Percentiles rank a stretch among this genome's conserved stretches.
Evolutionary conservation across 2,329 filamentous ascomycete genomes (phyloP).

Genomic region (Fusarium coffeatum): DNA sequence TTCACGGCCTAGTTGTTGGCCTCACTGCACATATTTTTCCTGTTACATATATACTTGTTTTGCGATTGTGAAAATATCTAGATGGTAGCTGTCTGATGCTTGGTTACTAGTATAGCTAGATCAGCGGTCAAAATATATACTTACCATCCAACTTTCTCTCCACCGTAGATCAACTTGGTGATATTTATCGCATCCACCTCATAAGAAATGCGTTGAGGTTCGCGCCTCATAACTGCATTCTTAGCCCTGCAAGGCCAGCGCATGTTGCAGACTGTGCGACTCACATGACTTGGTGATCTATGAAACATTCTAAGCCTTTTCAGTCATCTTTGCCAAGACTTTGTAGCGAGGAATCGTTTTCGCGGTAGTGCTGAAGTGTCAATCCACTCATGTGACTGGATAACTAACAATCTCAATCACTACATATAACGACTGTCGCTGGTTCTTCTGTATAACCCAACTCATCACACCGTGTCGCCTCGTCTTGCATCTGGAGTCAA

Average conservation of each 20-base stretch:
- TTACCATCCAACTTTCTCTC: not conserved
- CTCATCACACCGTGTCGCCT: too few species aligned
- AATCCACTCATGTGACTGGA: not conserved
- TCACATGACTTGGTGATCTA: not conserved
- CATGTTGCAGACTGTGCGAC: not conserved
- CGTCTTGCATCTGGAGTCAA: too few species aligned
- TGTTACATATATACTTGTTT: constrained; percentile 21
- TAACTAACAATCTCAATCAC: not conserved
- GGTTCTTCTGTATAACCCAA: not conserved
- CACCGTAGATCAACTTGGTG: not conserved
- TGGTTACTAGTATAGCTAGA: not conserved
- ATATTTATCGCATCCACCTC: not conserved
- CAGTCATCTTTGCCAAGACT: too few species aligned
- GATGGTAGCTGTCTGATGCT: constrained; percentile 4
- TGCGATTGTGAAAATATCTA: constrained; percentile 2
- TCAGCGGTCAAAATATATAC: constrained; percentile 2
- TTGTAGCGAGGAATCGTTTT: not conserved
- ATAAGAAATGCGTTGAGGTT: not conserved
- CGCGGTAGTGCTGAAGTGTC: not conserved
- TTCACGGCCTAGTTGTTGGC: not conserved
- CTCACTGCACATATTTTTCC: constrained; percentile 8
- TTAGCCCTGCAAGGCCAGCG: accelerated
- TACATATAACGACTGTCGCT: accelerated
- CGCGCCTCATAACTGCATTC: not conserved
- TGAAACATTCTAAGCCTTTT: not conserved